These are phyloP conservation scores for Solanum commersonii DNA, from an alignment of 257 asterid species.

Conservation along the genomic window DNA sequence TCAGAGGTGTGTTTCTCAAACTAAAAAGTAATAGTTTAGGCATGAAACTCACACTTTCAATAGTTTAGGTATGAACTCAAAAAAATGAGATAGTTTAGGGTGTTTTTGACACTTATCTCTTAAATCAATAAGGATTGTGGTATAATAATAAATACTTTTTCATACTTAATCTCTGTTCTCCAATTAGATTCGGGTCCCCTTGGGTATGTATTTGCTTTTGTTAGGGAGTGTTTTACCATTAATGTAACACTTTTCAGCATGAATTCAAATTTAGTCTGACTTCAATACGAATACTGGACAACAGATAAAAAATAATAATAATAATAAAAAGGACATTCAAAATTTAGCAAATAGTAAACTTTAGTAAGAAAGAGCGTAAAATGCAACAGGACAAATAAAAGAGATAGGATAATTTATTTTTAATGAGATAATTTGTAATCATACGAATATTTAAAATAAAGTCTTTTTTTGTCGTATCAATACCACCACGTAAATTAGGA, in stretches of 20 bases:
- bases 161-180: rapidly evolving
- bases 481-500: neutral
- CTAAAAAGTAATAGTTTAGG: too few relatives aligned
- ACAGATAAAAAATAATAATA: too few relatives aligned
- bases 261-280: too few relatives aligned
- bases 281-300: too few relatives aligned
- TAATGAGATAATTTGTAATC: neutral
- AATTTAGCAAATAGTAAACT: neutral
- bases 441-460: neutral
- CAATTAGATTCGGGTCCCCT: neutral
- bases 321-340: neutral
- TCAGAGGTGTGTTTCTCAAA: too few relatives aligned
- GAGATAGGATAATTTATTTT: neutral
- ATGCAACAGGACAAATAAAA: neutral
- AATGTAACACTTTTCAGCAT: rapidly evolving
- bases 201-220: too few relatives aligned
- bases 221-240: rapidly evolving
- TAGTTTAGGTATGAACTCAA: too few relatives aligned
- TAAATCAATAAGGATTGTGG: neutral
- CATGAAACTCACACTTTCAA: too few relatives aligned
- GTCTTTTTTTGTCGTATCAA: neutral
- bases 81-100: too few relatives aligned
- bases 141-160: neutral
- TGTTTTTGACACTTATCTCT: too few relatives aligned
- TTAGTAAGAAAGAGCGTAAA: neutral